Base-by-base conservation (phyloP, 768 basidiomycete species). In the Crucibulum laeve region DNA sequence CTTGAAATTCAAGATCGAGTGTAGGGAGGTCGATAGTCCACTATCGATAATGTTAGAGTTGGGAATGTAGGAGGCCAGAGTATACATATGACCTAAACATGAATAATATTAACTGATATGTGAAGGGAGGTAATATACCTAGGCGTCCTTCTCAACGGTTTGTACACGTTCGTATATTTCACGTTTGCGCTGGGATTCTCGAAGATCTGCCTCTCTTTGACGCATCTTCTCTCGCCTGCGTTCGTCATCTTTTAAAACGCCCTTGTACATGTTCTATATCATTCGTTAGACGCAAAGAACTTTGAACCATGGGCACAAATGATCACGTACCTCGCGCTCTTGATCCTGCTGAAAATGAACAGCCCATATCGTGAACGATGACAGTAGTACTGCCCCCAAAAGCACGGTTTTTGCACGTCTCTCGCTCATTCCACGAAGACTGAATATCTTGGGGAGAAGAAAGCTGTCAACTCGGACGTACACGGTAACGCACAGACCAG, bases 191-290 rank as follows among this genome's bases (percentile, higher is more conserved):
- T 69, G 68, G 0, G 87, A 89, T 38, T 76, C 74, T 38, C 75
- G 67, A 18, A 83, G 62, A 0, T 79, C 84, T 46, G 72, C 76
- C 59, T 84, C 76, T 48, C 83, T 73, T 60, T 81, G 76, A 38
- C 52, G 71, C 76, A 77, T 77, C 64, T 91, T 92, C 55, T 82
- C 77, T 54, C 62, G 70, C 47, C 87, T 70, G 19, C 91, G 82
- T 53, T 82, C 87, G 55, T 97, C 94, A 58, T 96, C 93, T 40
- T 82, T 79, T 36, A 95, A 56, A 2, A 96, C 94, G 19, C 93
- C 93, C 57, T 84, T 73, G 58, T 88, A 95, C 93, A 96, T 96
- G 22, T 69, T 82, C 93, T 97, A 47, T n/a, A n/a, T n/a, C n/a
- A 49, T 47, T 22, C 28, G 15, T 43, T 47, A 40, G 25, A 34